Base-by-base conservation (phyloP, 148 eudicot species). In the Talinum fruticosum region DNA sequence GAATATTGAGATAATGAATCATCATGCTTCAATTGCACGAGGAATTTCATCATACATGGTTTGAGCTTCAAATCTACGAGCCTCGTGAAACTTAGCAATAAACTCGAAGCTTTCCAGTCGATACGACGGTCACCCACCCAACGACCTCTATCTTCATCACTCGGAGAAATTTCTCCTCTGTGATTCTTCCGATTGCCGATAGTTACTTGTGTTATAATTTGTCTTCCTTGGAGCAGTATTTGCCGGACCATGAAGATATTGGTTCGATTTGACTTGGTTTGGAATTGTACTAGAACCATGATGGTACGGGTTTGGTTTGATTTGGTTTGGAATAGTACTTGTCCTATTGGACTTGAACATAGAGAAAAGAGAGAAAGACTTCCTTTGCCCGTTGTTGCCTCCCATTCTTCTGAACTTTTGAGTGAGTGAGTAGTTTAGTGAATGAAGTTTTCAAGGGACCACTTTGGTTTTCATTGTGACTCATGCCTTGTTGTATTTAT, bases 121-220 rank as follows among this genome's bases (percentile, higher is more conserved):
- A 88, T 84, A 6, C 87, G 85, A 0, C 87, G 91, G 47, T 86
- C 86, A 4, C 81, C 89, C 34, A 88, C 87, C 86, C 88, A 91
- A 2, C 78, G 79, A 10, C 90, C 87, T 82, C 87, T 77, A 71
- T 90, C 94, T 54, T 89, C 90, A 71, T 91, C 95, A 33, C 95
- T 91, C 21, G 82, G 87, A 49, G 76, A 90, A 35, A 76, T 16
- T 15, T 14, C 80, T 82, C 74, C 84, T 81, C 73, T 59, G 82
- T 26, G 41, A 41, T 45, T 91, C 92, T 18, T 85, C 86, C 23
- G 13, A 18, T 10, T 62, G 66, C 70, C 77, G 38, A 21, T 54
- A 21, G 37, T 83, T 75, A 10, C 69, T 75, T 10, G 68, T 4
- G 35, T 35, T 83, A 7, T 12, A 8, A 29, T 69, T 79, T 32